phyloP scores from a whole-genome alignment of 139 green algal genomes.

The Marvania coccoides region DNA sequence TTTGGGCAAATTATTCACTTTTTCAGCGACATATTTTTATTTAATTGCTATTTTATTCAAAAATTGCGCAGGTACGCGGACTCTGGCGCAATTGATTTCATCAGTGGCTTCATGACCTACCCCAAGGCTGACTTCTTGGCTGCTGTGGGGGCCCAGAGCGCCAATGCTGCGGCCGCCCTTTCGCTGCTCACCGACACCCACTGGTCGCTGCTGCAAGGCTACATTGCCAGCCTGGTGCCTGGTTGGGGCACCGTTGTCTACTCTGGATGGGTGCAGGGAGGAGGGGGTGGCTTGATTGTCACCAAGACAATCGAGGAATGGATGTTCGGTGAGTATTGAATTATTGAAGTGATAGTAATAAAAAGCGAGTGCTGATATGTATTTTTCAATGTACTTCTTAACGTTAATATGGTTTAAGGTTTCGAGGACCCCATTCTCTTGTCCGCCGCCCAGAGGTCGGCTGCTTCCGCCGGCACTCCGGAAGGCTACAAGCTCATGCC shows the following conservation, averaged over 20 bases:
- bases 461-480: background rate
- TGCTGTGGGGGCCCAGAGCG: background rate
- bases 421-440: constrained; percentile 25
- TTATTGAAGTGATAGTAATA: background rate
- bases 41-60: too few species aligned
- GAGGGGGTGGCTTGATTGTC: constrained; percentile 16
- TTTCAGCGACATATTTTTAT: too few species aligned
- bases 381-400: too few species aligned
- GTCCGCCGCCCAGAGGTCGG: background rate
- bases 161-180: background rate
- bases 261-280: background rate
- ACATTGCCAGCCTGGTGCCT: constrained; percentile 6
- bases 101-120: constrained; percentile 5
- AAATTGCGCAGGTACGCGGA: too few species aligned
- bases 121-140: background rate
- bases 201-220: constrained; percentile 13
- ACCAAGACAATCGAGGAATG: constrained; percentile 10
- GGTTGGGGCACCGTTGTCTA: constrained; percentile 2
- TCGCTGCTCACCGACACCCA: background rate
- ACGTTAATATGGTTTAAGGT: background rate
- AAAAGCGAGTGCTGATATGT: too few species aligned
- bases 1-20: too few species aligned
- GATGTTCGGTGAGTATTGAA: constrained; percentile 14
- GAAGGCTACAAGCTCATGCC: background rate
- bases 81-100: constrained; percentile 7